Base-by-base conservation (phyloP, 495 filamentous ascomycete genomes). In the Hypomontagnella monticulosa region DNA sequence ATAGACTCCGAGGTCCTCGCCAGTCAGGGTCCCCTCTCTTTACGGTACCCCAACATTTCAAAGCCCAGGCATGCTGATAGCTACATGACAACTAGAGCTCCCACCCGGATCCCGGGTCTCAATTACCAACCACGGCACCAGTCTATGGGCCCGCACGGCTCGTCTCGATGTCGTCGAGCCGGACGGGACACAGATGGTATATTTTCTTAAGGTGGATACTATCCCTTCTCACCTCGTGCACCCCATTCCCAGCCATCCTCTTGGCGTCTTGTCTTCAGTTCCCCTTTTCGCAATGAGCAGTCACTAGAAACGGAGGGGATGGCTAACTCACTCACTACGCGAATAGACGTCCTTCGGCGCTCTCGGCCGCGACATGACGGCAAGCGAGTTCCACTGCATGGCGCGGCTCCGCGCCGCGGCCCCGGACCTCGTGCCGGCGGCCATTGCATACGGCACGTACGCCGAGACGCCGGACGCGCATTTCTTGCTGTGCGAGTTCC, bases 401-500 rank as follows among this genome's bases (percentile, higher is more conserved):
- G 4, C 36, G 7, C 12, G 12, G 10, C 9, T 69, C 11, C 37
- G 40, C 38, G 36, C 8, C 20, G 10, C 36, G 4, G 33, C 20
- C 32, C 50, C 50, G 38, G 38, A 51, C 14, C 15, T 63, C 1
- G 56, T 48, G 18, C 66, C 60, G 19, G 46, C 32, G 32, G 43
- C 50, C n/a, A 15, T 63, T 18, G 55, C 48, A 0, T 51, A 38
- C 19, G 66, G 65, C 4, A 33, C 59, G 0, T 68, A 63, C 41
- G n/a, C 19, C 15, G 6, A 15, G 16, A 54, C 51, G 14, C 42
- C 53, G 10, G 38, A 61, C 19, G 44, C 57, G 30, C 55, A 69
- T 46, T 64, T 69, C 56, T 27, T 69, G 9, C 43, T 69, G 4
- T 63, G 66, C 46, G 60, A 63, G 50, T 69, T 69, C 51, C 66